These are phyloP conservation scores for Pseudopyricularia javanii DNA, from an alignment of 2,329 filamentous ascomycete genomes.

Conservation along the genomic window DNA sequence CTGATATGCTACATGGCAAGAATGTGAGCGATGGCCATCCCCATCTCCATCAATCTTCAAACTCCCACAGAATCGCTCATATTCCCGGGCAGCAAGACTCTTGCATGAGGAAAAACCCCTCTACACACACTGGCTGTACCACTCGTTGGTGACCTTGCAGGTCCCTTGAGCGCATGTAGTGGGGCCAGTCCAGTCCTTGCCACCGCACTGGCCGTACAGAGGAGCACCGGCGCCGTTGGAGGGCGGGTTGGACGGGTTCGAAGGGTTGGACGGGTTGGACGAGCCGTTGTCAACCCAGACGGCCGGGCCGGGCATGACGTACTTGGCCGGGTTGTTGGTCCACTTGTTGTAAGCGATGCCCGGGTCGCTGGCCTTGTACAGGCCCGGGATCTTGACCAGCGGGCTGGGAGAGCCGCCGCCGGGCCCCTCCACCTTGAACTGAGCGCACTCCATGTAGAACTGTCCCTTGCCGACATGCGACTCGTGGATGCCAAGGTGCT, in stretches of 20 bases:
- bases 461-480: constrained; percentile 16
- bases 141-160: not conserved
- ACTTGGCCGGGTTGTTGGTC: not conserved
- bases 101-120: not conserved
- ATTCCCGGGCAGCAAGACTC: too few relatives aligned
- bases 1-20: too few relatives aligned
- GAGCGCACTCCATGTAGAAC: constrained; percentile 32
- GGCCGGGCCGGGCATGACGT: constrained; percentile 2
- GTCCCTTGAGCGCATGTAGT: not conserved
- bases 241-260: not conserved
- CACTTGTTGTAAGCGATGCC: constrained; percentile 6
- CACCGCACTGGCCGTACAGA: not conserved
- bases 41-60: too few relatives aligned
- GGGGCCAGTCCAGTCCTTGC: not conserved
- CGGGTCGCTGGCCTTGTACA: constrained; percentile 43
- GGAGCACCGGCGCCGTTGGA: not conserved
- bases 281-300: not conserved
- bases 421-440: constrained; percentile 26
- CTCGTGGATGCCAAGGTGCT: constrained; percentile 33
- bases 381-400: constrained; percentile 26
- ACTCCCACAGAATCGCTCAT: too few relatives aligned
- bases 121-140: not conserved
- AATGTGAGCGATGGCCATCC: too few relatives aligned
- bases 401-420: constrained; percentile 21
- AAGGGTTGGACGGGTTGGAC: not conserved